Conservation (phyloP, 1,284 basidiomycete species). For the Irpex sp. region DNA sequence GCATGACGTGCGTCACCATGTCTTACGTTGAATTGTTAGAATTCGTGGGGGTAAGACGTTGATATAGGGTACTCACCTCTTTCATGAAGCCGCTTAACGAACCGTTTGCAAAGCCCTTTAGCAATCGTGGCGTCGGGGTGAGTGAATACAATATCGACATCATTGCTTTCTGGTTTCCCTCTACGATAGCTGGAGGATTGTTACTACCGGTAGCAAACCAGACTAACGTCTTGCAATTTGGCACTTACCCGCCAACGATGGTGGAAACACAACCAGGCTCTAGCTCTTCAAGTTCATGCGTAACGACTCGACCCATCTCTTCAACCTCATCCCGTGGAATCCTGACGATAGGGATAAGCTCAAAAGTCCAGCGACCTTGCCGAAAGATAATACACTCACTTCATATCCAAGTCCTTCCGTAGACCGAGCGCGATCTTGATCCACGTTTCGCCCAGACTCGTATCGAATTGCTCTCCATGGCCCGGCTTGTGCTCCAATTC, state of each 20-base stretch:
- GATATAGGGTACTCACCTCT: conserved; percentile 33
- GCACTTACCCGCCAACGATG: conserved; percentile 64
- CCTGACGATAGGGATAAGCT: conserved; percentile 21
- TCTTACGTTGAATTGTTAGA: conserved; percentile 30
- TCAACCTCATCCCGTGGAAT: conserved; percentile 68
- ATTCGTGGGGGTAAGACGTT: not conserved
- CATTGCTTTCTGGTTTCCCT: conserved; percentile 67
- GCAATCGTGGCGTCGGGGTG: conserved; percentile 48
- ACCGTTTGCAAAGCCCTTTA: conserved; percentile 42
- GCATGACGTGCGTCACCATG: conserved; percentile 62
- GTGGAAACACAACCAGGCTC: conserved; percentile 57
- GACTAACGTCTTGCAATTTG: not conserved
- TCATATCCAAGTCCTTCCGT: conserved; percentile 43
- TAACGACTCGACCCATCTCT: conserved; percentile 52
- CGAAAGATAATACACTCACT: conserved; percentile 17
- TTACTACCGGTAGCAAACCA: not conserved
- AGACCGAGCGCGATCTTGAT: conserved; percentile 48
- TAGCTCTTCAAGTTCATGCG: conserved; percentile 49
- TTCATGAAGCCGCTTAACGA: conserved; percentile 49
- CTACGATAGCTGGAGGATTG: conserved; percentile 54
- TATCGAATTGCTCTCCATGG: conserved; percentile 6
- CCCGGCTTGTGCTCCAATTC: conserved; percentile 14
- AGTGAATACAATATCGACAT: conserved; percentile 77
- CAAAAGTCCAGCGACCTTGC: not conserved
- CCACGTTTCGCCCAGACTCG: conserved; percentile 26